phyloP scores from a whole-genome alignment of 805 yeast genomes.

The Candida namnaoensis region DNA sequence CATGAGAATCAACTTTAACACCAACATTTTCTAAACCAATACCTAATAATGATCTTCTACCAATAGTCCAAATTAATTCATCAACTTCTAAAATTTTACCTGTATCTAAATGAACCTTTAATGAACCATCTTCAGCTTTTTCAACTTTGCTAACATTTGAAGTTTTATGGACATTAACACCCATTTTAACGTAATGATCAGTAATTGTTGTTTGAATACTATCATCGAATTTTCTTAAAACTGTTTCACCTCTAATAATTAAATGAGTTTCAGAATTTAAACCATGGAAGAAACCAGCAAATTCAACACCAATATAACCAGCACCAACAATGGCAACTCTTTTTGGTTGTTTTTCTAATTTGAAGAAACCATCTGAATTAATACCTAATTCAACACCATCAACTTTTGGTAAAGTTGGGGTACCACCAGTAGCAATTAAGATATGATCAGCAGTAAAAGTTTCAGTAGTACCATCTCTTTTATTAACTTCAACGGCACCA shows the following conservation, averaged over 20 bases:
- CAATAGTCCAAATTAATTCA: conserved; percentile 86
- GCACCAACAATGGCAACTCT: conserved; percentile 95
- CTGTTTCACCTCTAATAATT: conserved; percentile 86
- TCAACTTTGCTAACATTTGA: conserved; percentile 42
- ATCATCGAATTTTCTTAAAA: conserved; percentile 81
- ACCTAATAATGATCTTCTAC: conserved; percentile 71
- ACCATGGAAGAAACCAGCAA: conserved; percentile 89
- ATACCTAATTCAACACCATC: conserved; percentile 81
- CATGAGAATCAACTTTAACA: conserved; percentile 49
- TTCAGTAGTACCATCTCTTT: conserved; percentile 50
- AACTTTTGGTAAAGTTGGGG: conserved; percentile 63
- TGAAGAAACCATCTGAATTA: conserved; percentile 87
- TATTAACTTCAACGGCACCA: conserved; percentile 72
- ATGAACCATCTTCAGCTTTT: conserved; percentile 37
- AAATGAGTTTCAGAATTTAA: conserved; percentile 81
- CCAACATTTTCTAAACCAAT: conserved; percentile 75
- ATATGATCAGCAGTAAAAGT: conserved; percentile 73
- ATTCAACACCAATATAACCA: conserved; percentile 94
- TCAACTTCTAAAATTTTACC: conserved; percentile 55
- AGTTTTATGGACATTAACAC: conserved; percentile 71
- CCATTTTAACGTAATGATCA: conserved; percentile 70
- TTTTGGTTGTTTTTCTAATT: conserved; percentile 75
- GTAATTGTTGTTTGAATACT: conserved; percentile 74
- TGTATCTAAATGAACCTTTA: conserved; percentile 36
- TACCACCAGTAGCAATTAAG: conserved; percentile 91